Conservation (phyloP, 352 stramenopile species). For the Phytophthora sp. region DNA sequence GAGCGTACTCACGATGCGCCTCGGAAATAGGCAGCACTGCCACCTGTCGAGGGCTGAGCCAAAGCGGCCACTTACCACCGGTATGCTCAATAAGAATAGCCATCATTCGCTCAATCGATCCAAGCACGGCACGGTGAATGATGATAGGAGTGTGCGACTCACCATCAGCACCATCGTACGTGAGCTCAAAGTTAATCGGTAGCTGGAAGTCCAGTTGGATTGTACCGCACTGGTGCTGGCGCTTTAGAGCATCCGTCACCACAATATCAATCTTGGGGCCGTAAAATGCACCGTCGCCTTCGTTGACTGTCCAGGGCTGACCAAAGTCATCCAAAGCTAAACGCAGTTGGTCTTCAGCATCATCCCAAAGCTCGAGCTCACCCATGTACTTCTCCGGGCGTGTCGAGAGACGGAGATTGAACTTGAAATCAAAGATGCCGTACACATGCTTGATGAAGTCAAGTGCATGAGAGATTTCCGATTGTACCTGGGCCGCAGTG, state of each 20-base stretch:
- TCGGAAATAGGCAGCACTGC: slow-evolving; percentile 76
- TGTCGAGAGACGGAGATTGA: slow-evolving; percentile 94
- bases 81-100: slow-evolving; percentile 98
- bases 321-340: slow-evolving; percentile 73
- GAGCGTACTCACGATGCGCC: slow-evolving; percentile 66
- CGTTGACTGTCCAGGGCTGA: slow-evolving; percentile 88
- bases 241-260: slow-evolving; percentile 96
- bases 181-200: slow-evolving; percentile 95
- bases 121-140: slow-evolving; percentile 97
- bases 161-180: slow-evolving; percentile 91
- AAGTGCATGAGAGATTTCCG: slow-evolving; percentile 95
- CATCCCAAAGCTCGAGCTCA: slow-evolving; percentile 93
- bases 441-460: slow-evolving; percentile 96
- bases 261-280: slow-evolving; percentile 98
- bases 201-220: slow-evolving; percentile 99
- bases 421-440: slow-evolving; percentile 95
- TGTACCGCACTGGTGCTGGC: slow-evolving; percentile 97
- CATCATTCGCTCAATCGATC: slow-evolving; percentile 98
- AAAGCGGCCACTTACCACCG: slow-evolving; percentile 97
- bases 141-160: slow-evolving; percentile 96
- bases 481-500: slow-evolving; percentile 94
- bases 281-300: slow-evolving; percentile 97
- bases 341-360: slow-evolving; percentile 82
- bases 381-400: slow-evolving; percentile 96
- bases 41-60: slow-evolving; percentile 89